phyloP scores from a whole-genome alignment of 129 eudicot genomes.

The Escallonia herrerae region DNA sequence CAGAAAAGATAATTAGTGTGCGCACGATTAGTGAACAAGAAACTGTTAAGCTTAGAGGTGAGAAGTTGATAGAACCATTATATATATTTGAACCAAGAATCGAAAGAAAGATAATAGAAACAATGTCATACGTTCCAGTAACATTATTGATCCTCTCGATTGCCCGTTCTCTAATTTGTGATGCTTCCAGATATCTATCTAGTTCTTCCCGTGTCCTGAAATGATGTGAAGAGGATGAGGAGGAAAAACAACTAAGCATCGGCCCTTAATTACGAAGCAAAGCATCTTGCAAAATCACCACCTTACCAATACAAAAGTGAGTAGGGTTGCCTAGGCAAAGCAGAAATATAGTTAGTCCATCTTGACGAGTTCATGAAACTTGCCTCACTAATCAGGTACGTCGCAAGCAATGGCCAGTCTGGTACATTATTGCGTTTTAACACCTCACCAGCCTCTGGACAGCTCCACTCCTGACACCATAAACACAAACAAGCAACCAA shows the following conservation, averaged over 20 bases:
- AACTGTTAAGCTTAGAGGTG: too few species aligned
- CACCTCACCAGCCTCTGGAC: slow-evolving; percentile 76
- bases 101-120: slow-evolving; percentile 8
- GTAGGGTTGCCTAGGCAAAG: slow-evolving; percentile 93
- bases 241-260: slow-evolving; percentile 64
- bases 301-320: slow-evolving; percentile 86
- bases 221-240: slow-evolving; percentile 54
- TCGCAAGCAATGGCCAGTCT: slow-evolving; percentile 95
- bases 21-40: neutral
- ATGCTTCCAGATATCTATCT: slow-evolving; percentile 90
- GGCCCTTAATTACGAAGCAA: slow-evolving; percentile 18
- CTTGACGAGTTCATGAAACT: slow-evolving; percentile 60
- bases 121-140: slow-evolving; percentile 73
- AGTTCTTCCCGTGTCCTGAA: slow-evolving; percentile 95
- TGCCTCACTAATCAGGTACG: slow-evolving; percentile 90
- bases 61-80: neutral
- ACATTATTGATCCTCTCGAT: slow-evolving; percentile 85
- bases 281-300: too few species aligned
- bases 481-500: too few species aligned
- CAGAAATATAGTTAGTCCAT: slow-evolving; percentile 88
- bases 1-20: slow-evolving; percentile 13
- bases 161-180: slow-evolving; percentile 85
- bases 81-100: neutral
- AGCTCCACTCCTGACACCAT: slow-evolving; percentile 74
- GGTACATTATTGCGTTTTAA: slow-evolving; percentile 71